Conservation (phyloP, 441 rosid genomes). For the Euphorbia schlechtendalii region DNA sequence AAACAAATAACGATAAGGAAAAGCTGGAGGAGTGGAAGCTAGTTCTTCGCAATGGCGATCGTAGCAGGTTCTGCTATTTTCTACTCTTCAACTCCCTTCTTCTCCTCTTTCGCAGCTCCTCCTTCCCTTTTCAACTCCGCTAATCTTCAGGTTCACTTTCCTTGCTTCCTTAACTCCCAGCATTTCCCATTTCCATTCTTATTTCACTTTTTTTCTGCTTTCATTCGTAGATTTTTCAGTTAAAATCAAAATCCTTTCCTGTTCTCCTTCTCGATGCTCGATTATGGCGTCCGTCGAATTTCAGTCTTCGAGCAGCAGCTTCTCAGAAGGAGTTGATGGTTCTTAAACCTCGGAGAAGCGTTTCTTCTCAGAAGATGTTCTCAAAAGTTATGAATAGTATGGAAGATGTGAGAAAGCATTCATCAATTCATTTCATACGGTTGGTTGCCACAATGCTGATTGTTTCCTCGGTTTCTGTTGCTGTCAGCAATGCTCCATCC, state of each 20-base stretch:
- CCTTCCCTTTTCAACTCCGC: conserved; percentile 15
- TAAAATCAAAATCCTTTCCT: background rate
- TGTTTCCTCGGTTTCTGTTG: conserved; percentile 49
- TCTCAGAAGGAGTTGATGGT: background rate
- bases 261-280: conserved; percentile 3
- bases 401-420: conserved; percentile 28
- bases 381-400: conserved; percentile 22
- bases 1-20: background rate
- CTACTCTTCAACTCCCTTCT: conserved; percentile 20
- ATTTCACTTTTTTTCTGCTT: background rate
- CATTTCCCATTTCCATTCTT: background rate
- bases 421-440: conserved; percentile 35
- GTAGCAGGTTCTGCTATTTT: conserved; percentile 32
- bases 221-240: background rate
- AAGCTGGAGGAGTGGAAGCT: background rate
- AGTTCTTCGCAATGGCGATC: conserved; percentile 38
- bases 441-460: conserved; percentile 39
- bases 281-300: background rate
- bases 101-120: conserved; percentile 18
- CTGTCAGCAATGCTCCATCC: conserved; percentile 38
- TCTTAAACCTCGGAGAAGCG: background rate
- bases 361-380: conserved; percentile 10
- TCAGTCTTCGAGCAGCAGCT: conserved; percentile 1
- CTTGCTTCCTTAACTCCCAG: background rate
- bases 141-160: conserved; percentile 25